Conservation (phyloP, 345 rosid genomes). For the Syzygium aromaticum region DNA sequence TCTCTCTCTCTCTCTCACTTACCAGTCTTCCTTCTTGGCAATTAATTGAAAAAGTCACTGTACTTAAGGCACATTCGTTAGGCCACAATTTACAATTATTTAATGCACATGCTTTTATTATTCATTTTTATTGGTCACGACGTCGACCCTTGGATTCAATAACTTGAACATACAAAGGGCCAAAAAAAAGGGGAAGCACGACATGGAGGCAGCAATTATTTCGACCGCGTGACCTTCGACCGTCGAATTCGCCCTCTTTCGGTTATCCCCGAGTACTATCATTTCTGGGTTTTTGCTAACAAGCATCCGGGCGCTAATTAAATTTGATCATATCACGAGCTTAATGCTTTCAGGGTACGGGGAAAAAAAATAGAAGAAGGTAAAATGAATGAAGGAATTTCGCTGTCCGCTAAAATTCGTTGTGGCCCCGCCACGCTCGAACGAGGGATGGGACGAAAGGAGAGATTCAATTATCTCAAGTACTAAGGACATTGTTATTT, state of each 20-base stretch:
- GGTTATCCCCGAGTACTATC: accelerated
- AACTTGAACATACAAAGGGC: accelerated
- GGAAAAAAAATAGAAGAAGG: too few species aligned
- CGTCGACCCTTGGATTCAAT: background rate
- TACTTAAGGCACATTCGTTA: background rate
- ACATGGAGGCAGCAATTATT: accelerated
- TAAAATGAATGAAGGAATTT: background rate
- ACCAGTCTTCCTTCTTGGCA: background rate
- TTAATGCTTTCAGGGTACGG: background rate
- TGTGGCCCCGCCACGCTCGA: too few species aligned
- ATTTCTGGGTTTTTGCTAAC: background rate
- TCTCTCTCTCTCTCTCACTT: background rate
- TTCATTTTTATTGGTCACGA: background rate
- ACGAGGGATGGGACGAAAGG: background rate
- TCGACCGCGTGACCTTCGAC: accelerated
- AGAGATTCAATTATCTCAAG: background rate
- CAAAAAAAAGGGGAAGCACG: accelerated
- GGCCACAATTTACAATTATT: background rate
- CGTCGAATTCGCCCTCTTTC: background rate
- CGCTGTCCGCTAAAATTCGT: background rate
- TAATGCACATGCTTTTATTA: background rate
- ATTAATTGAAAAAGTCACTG: background rate
- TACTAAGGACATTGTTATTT: background rate
- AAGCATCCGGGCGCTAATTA: accelerated
- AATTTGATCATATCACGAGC: background rate